Evolutionary conservation across 495 filamentous ascomycete species (phyloP), one percentile per base, ranked within the genome.

Genomic region (Daldinia vernicosa): DNA sequence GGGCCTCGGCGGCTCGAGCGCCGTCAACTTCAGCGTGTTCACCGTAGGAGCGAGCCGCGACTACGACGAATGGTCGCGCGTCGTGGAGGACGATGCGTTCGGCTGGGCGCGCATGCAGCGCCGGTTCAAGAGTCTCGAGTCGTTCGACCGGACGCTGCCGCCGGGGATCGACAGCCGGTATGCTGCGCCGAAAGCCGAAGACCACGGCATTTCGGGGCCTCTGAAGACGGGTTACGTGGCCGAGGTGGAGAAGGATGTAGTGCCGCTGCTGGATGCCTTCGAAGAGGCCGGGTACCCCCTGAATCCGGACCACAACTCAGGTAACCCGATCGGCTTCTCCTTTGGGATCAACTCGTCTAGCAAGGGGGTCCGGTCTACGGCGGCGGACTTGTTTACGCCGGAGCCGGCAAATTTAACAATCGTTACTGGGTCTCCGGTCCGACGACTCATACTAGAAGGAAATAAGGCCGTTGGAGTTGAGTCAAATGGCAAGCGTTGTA

Each of bases 21-120:
- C 85, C 15, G 86, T 91, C 62, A 92, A 92, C 76, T 91, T 90
- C 56, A 84, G 84, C 19, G 78, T 87, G 11, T 91, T 81, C 63
- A 85, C 80, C 12, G 67, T 85, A 9, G 90, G 90, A 6, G 82
- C 87, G 6, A 75, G 78, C 5, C 84, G 85, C 56, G 90, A 92
- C 70, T 91, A 88, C 68, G 83, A 90, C 33, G 80, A 86, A 45
- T 87, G 87, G 79, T 78, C 80, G 19, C 71, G 75, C 15, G 33
- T 80, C 2, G 71, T 75, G 1, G 77, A 65, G 3, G 82, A 84
- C 70, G 78, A 86, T 0, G 71, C 74, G 0, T 92, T 85, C 64
- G 52, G 50, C 1, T 91, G 87, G 86, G 69, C 81, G 9, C 74
- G 80, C 9, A 83, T 86, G 62, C 75, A 83, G 53, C 60, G 64